These are phyloP conservation scores for Apium graveolens DNA, from an alignment of 129 eudicot species.

Conservation along the genomic window DNA sequence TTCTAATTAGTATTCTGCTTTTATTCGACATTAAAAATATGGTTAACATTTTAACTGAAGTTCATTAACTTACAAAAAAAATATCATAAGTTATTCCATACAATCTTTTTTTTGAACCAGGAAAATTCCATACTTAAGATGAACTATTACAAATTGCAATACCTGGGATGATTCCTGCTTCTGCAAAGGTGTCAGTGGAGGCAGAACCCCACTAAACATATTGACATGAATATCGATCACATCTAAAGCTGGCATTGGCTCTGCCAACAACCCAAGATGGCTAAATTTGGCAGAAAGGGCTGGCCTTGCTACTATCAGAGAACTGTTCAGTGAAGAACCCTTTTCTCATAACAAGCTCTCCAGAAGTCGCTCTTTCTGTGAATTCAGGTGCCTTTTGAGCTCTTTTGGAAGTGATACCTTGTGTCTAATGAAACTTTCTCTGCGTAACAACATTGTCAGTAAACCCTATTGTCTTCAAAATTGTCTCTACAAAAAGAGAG, in stretches of 20 bases:
- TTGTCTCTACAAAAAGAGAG: conserved; percentile 44
- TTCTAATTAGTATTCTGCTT: not conserved
- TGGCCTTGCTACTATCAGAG: conserved; percentile 72
- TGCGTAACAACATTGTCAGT: conserved; percentile 79
- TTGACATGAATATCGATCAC: conserved; percentile 67
- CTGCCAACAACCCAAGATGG: conserved; percentile 86
- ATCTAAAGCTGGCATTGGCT: conserved; percentile 94
- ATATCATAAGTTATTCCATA: not conserved
- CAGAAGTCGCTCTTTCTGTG: conserved; percentile 81
- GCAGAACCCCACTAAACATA: conserved; percentile 53
- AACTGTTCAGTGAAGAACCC: conserved; percentile 96
- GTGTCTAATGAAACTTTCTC: conserved; percentile 85
- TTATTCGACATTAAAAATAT: not conserved
- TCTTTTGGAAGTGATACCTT: conserved; percentile 92
- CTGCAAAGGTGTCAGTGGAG: conserved; percentile 47
- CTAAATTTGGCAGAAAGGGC: conserved; percentile 61
- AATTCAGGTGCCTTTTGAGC: conserved; percentile 78
- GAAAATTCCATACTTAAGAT: not conserved
- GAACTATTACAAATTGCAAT: conserved; percentile 14
- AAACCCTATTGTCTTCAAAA: conserved; percentile 82
- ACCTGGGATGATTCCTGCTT: conserved; percentile 68
- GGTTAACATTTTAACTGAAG: not conserved
- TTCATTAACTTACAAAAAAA: not conserved
- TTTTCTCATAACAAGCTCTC: conserved; percentile 99
- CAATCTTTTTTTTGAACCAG: not conserved